These are phyloP conservation scores for Phialophora tarda DNA, from an alignment of 2,329 filamentous ascomycete species.

Conservation along the genomic window DNA sequence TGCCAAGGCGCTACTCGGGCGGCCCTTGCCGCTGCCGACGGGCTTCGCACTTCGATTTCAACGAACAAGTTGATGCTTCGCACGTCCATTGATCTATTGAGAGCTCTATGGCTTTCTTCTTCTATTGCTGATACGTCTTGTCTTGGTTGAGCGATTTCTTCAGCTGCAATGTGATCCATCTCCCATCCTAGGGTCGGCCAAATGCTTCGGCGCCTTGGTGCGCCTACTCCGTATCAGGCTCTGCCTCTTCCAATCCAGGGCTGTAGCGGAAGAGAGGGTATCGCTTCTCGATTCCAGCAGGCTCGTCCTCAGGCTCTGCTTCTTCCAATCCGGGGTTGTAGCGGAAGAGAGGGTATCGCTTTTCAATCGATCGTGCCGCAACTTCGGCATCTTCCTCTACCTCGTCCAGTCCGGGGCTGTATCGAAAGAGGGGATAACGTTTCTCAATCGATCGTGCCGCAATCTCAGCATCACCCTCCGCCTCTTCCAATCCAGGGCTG, in stretches of 20 bases:
- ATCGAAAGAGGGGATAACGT: too few relatives aligned
- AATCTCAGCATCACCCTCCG: too few relatives aligned
- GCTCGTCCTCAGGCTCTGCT: not conserved
- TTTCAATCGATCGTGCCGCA: not conserved
- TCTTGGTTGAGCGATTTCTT: too few relatives aligned
- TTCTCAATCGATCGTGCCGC: too few relatives aligned
- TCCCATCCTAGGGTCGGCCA: not conserved
- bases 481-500: not conserved
- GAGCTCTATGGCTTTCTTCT: not conserved
- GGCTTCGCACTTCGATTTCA: not conserved
- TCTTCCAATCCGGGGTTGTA: too few relatives aligned
- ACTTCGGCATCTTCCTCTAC: not conserved
- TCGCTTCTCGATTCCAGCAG: not conserved
- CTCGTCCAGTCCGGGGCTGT: too few relatives aligned
- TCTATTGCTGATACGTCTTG: not conserved
- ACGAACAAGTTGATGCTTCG: not conserved
- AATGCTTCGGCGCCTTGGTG: not conserved
- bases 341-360: too few relatives aligned
- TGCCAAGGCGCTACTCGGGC: not conserved
- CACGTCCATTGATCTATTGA: not conserved
- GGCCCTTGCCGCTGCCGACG: not conserved
- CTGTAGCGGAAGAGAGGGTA: not conserved
- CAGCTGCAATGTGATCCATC: not conserved
- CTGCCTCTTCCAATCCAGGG: not conserved
- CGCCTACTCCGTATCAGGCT: not conserved